phyloP scores from a whole-genome alignment of 495 filamentous ascomycete genomes.

The Neurospora sp. region DNA sequence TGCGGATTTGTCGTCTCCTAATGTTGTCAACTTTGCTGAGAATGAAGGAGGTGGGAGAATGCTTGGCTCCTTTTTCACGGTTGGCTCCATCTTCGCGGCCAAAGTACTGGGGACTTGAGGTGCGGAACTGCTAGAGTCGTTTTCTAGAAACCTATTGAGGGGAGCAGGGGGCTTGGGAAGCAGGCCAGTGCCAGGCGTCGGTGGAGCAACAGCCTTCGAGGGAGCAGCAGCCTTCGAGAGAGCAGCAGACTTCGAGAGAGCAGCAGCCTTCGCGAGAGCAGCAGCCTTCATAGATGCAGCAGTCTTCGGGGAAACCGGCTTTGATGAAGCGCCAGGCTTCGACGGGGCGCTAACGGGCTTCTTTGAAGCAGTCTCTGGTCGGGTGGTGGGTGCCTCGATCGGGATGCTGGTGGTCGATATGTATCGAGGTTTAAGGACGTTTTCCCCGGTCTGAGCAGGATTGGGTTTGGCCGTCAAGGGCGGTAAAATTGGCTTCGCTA shows the following conservation, averaged over 20 bases:
- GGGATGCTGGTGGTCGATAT: neutral
- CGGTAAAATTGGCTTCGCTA: neutral
- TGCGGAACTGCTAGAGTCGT: neutral
- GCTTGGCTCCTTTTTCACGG: neutral
- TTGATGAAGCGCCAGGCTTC: neutral
- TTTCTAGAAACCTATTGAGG: neutral
- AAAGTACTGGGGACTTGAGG: neutral
- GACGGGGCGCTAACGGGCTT: neutral
- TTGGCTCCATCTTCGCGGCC: neutral
- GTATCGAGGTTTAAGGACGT: neutral
- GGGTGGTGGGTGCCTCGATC: neutral
- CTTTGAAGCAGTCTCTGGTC: neutral
- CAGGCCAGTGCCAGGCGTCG: neutral
- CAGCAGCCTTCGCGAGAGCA: neutral
- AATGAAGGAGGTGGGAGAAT: neutral
- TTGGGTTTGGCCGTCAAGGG: neutral
- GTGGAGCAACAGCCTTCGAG: neutral
- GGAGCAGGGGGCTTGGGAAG: neutral
- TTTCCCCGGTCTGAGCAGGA: neutral
- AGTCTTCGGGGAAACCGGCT: neutral
- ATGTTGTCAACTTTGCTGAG: neutral
- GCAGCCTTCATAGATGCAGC: neutral
- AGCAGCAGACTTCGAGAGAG: neutral
- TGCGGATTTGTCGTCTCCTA: neutral
- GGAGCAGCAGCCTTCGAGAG: neutral